Percentiles rank a stretch among this genome's conserved stretches.
Conservation (phyloP, 2,329 filamentous ascomycete genomes). For the Epichloe coenophiala region DNA sequence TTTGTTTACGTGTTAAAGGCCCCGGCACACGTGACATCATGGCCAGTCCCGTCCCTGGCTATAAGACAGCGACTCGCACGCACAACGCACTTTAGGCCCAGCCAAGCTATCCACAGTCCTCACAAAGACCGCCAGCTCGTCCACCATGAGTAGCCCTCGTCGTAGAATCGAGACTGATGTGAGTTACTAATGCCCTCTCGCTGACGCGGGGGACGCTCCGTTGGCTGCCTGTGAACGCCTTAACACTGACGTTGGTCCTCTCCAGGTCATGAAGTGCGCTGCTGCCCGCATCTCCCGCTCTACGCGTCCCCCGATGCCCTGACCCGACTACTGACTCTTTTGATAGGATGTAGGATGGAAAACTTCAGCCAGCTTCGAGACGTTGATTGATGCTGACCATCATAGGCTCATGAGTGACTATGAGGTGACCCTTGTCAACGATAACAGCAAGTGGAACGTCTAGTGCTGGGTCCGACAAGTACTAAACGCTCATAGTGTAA, state of each 20-base stretch:
- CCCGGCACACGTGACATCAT: too few relatives aligned
- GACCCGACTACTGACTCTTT: conserved; percentile 33
- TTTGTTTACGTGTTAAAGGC: too few relatives aligned
- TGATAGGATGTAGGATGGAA: conserved; percentile 27
- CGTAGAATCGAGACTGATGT: conserved; percentile 96
- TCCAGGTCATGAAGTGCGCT: conserved; percentile 72
- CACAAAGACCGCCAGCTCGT: conserved; percentile 6
- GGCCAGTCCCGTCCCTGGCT: too few relatives aligned
- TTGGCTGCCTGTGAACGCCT: not conserved
- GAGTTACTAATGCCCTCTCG: conserved; percentile 27
- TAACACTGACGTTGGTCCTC: conserved; percentile 9
- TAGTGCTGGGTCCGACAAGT: not conserved
- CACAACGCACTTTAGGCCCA: too few relatives aligned
- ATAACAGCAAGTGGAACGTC: conserved; percentile 61
- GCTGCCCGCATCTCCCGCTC: not conserved
- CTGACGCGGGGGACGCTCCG: too few relatives aligned
- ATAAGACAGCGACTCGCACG: too few relatives aligned
- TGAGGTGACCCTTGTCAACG: conserved; percentile 92
- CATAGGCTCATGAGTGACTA: conserved; percentile 97
- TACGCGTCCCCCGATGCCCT: not conserved
- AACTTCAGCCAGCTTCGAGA: not conserved
- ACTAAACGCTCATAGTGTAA: conserved; percentile 20
- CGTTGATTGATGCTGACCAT: not conserved
- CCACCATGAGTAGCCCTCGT: conserved; percentile 82
- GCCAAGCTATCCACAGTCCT: too few relatives aligned